Percentiles rank a stretch among this genome's conserved stretches.
Evolutionary conservation across 192 early-diverging fungal species (phyloP).

Genomic region (Coemansia sp.): DNA sequence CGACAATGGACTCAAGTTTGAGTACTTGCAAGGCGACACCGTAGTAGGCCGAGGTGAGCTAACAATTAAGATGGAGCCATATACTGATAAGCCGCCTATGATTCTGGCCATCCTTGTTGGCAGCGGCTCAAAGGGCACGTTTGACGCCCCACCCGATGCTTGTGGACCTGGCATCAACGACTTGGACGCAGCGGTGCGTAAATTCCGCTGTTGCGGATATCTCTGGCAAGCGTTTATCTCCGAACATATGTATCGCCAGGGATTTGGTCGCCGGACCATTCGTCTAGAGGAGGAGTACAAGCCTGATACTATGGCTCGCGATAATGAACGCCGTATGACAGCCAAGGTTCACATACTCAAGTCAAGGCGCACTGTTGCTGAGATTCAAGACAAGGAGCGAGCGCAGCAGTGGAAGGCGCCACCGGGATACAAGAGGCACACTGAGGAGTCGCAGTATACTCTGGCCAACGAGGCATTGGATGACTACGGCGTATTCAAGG

Average conservation of each 20-base stretch:
- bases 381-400: constrained; percentile 58
- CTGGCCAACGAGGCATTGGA: constrained; percentile 54
- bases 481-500: constrained; percentile 52
- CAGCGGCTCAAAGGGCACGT: constrained; percentile 56
- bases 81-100: constrained; percentile 59
- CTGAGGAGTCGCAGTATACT: constrained; percentile 49
- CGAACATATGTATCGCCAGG: constrained; percentile 67
- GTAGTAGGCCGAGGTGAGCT: constrained; percentile 24
- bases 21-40: constrained; percentile 34
- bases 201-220: constrained; percentile 63
- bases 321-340: constrained; percentile 46
- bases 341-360: constrained; percentile 58
- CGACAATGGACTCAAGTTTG: constrained; percentile 55
- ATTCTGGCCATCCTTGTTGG: constrained; percentile 59
- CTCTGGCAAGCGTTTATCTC: constrained; percentile 73
- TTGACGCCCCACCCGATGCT: constrained; percentile 62
- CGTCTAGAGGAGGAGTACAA: constrained; percentile 59
- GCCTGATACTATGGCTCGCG: constrained; percentile 57
- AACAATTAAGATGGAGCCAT: constrained; percentile 52
- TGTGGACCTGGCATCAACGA: constrained; percentile 44
- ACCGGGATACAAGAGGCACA: constrained; percentile 34
- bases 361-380: constrained; percentile 52
- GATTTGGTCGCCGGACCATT: constrained; percentile 69
- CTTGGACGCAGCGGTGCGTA: constrained; percentile 54
- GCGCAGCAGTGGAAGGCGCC: constrained; percentile 60